These are phyloP conservation scores for Pichia sp. DNA, from an alignment of 1,139 yeast species.

Conservation along the genomic window DNA sequence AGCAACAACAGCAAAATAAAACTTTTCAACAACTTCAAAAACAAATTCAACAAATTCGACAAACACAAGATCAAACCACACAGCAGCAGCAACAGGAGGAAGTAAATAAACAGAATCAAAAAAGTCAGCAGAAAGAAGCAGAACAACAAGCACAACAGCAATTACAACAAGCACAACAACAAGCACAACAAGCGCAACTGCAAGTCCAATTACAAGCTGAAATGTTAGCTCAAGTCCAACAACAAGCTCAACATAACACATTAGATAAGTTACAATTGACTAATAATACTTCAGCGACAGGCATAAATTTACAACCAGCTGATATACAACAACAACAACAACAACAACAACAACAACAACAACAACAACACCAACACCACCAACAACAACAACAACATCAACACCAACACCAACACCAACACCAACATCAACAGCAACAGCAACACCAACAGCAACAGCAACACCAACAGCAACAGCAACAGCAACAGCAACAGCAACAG, in stretches of 20 bases:
- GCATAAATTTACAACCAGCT: no score
- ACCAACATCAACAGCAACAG: neutral
- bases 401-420: neutral
- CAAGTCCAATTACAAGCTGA: conserved; percentile 8
- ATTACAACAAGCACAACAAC: no score
- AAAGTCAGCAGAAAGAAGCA: no score
- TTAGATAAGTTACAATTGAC: no score
- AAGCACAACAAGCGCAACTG: conserved; percentile 8
- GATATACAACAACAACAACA: conserved; percentile 1
- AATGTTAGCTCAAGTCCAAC: neutral
- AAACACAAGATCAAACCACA: neutral
- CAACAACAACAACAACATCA: conserved; percentile 16
- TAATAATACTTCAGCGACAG: no score
- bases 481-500: conserved; percentile 13
- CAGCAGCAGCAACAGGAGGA: neutral
- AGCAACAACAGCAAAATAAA: conserved; percentile 15
- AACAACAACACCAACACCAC: neutral
- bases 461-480: neutral
- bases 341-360: conserved; percentile 9
- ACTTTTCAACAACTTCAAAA: conserved; percentile 2
- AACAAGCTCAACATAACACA: no score
- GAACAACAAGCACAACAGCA: conserved; percentile 24
- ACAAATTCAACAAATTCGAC: conserved; percentile 9
- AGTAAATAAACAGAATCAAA: neutral
- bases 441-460: conserved; percentile 4